Base-by-base conservation (phyloP, 2,329 filamentous ascomycete species). In the Penicillium capsulatum region DNA sequence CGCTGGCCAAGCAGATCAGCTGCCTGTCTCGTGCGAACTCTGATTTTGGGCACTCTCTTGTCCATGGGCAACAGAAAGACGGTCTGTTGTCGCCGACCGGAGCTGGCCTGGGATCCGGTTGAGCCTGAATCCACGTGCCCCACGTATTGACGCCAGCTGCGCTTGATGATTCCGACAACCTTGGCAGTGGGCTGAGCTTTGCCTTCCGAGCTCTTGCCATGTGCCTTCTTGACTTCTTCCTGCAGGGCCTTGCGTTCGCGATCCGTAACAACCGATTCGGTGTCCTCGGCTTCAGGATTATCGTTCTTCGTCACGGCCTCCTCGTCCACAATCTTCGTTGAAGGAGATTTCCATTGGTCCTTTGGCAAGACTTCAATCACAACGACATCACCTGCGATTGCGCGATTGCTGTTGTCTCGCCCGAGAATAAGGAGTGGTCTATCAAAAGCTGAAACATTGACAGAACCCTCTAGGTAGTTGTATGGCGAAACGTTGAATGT, bases 31-130 rank as follows among this genome's bases (percentile, higher is more conserved):
- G 92, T 97, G 35, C 90, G 83, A 38, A 98, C 81, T 31, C 89
- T 81, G 55, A 98, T 96, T 71, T 97, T 98, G 2, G 92, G 92
- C 15, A 98, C 86, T 57, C 88, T 84, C 73, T 95, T 97, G 67
- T 98, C 91, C 91, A 98, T 97, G 3, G 92, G 90, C 34, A 97
- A 81, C 13, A 98, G 75, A 66, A 98, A 98, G 10, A 98, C 89
- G 11, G 80, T 94, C 61, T 96, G 89, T 61, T 94, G 88, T 55
- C 85, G 85, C 42, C 89, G 79, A 19, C 87, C 88, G 53, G 89
- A 83, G 44, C 81, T 83, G 2, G 79, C 78, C 3, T 81, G 78
- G 37, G 82, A 79, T 56, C 83, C 83, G 34, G 89, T 83, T 2
- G 90, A 94, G 8, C 85, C 86, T 35, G 84, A 82, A 60, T 98